A percentile compares a stretch with the other conserved stretches of the same genome.
Evolutionary conservation across 306 rosid genomes (phyloP).

Genomic region (Parietaria judaica): DNA sequence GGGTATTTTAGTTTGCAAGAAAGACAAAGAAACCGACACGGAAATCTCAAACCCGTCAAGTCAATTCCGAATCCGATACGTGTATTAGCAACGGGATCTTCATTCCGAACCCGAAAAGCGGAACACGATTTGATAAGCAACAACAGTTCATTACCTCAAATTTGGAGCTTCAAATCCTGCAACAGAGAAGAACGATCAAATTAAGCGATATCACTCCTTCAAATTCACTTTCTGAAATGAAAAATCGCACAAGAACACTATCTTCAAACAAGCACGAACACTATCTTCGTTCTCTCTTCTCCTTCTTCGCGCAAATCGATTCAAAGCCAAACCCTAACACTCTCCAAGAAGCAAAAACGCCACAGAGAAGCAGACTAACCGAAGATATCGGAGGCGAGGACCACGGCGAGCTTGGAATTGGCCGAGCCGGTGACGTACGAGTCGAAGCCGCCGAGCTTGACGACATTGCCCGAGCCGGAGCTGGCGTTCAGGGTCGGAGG

Average conservation of each 20-base stretch:
- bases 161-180: constrained; percentile 79
- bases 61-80: no score
- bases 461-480: constrained; percentile 49
- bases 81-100: no score
- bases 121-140: no score
- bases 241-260: no score
- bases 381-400: constrained; percentile 44
- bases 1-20: constrained; percentile 6
- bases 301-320: no score
- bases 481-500: constrained; percentile 22
- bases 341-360: neutral
- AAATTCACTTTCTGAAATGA: neutral
- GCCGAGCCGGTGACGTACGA: constrained; percentile 47
- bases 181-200: neutral
- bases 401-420: constrained; percentile 42
- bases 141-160: constrained; percentile 37
- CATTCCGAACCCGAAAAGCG: no score
- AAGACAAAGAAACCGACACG: neutral
- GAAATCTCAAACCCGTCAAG: no score
- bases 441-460: constrained; percentile 30
- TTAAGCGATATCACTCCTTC: neutral
- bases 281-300: no score
- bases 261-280: neutral
- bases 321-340: neutral
- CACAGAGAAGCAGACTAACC: constrained; percentile 20